phyloP scores from a whole-genome alignment of 148 eudicot genomes.

The Silene latifolia region DNA sequence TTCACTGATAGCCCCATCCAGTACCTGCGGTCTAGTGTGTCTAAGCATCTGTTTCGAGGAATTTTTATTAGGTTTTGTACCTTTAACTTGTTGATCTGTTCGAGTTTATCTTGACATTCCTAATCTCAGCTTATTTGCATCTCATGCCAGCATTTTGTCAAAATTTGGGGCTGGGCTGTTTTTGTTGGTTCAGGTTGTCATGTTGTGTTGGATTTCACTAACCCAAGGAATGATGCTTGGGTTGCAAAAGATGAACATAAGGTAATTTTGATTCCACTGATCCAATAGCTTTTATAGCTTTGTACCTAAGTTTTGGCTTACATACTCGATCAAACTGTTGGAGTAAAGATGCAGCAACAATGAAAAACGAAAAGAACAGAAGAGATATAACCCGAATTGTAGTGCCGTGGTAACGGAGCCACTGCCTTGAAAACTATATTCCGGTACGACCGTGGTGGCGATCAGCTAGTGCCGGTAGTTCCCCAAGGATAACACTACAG shows the following conservation, averaged over 20 bases:
- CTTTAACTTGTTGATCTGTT: background rate
- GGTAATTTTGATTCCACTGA: constrained; percentile 40
- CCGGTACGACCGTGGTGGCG: too few species aligned
- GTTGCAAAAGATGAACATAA: constrained; percentile 97
- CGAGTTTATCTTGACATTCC: constrained; percentile 1
- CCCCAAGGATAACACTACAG: too few species aligned
- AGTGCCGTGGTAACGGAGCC: too few species aligned
- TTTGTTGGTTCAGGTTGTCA: constrained; percentile 88
- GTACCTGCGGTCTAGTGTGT: background rate
- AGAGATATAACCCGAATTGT: too few species aligned
- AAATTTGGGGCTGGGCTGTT: constrained; percentile 95
- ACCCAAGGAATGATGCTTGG: constrained; percentile 97
- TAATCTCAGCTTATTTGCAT: background rate
- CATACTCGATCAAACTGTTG: too few species aligned
- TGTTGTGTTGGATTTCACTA: constrained; percentile 87
- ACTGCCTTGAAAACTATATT: too few species aligned
- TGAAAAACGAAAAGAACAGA: too few species aligned
- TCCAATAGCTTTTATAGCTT: constrained; percentile 5
- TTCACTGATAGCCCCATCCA: constrained; percentile 1
- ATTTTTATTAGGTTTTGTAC: background rate
- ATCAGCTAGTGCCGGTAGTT: too few species aligned
- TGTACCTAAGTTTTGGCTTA: constrained; percentile 10
- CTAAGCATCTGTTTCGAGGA: background rate
- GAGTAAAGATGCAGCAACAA: too few species aligned
- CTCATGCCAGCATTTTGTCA: constrained; percentile 59